phyloP scores from a whole-genome alignment of 192 early-diverging fungal genomes.

The Ambispora gerdemannii region DNA sequence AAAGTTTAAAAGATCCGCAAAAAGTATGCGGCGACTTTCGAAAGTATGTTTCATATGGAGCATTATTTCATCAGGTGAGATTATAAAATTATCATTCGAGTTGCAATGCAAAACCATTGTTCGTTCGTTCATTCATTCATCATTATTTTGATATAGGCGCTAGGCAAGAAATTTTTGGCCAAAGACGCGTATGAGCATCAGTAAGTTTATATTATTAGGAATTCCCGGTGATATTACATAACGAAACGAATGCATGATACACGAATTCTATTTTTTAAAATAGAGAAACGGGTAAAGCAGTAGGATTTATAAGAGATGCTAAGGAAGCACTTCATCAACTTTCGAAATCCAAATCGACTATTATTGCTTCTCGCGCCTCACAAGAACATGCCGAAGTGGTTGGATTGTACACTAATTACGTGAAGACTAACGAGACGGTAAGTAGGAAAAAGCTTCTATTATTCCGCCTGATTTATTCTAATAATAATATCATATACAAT shows the following conservation, averaged over 20 bases:
- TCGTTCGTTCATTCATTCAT: too few species aligned
- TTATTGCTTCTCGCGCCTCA: conserved; percentile 43
- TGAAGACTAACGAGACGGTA: conserved; percentile 56
- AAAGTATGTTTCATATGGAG: conserved; percentile 51
- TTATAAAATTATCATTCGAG: too few species aligned
- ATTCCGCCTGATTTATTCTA: neutral
- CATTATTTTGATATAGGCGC: conserved; percentile 44
- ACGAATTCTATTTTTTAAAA: neutral
- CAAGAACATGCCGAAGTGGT: conserved; percentile 48
- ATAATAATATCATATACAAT: neutral
- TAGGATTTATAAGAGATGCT: conserved; percentile 50
- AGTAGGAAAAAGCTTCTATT: conserved; percentile 16
- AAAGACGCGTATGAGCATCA: conserved; percentile 57
- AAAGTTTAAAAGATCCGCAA: conserved; percentile 47
- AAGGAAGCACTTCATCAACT: conserved; percentile 44
- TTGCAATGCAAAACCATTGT: too few species aligned
- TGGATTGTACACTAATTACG: conserved; percentile 41
- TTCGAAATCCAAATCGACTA: conserved; percentile 43
- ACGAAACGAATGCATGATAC: neutral
- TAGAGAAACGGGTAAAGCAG: conserved; percentile 55
- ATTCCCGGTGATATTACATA: too few species aligned
- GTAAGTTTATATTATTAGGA: conserved; percentile 45
- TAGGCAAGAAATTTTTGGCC: conserved; percentile 52
- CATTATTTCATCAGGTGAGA: conserved; percentile 44
- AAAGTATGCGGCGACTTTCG: conserved; percentile 54